phyloP scores from a whole-genome alignment of 2,329 filamentous ascomycete species.

The Aspergillus phoenicis region DNA sequence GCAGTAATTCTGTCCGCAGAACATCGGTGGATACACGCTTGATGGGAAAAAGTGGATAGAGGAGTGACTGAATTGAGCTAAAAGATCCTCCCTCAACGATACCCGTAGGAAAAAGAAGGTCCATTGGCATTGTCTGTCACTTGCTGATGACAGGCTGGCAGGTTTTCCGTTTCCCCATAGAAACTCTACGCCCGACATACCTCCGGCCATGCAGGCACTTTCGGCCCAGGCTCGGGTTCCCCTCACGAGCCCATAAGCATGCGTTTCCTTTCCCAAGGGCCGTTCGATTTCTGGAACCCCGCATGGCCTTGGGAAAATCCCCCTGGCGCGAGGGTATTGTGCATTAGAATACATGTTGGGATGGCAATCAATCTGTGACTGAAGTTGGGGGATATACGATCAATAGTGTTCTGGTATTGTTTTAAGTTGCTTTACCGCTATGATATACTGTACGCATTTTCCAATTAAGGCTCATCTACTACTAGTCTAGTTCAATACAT shows the following conservation, averaged over 20 bases:
- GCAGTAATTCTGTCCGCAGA: constrained; percentile 6
- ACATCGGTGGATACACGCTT: no score
- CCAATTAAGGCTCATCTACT: no score
- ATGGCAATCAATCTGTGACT: neutral
- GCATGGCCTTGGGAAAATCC: neutral
- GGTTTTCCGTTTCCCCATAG: neutral
- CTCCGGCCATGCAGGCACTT: neutral
- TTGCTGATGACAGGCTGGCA: neutral
- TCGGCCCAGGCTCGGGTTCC: constrained; percentile 10
- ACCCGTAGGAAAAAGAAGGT: neutral
- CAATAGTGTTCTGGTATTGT: neutral
- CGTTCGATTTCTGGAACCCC: constrained; percentile 1
- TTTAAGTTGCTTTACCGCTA: no score
- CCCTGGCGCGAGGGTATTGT: neutral
- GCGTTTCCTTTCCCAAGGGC: no score
- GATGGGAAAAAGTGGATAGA: no score
- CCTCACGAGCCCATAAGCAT: neutral
- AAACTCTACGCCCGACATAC: neutral
- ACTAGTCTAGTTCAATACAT: no score
- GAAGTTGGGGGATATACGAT: neutral
- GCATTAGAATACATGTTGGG: neutral
- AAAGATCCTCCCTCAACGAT: neutral
- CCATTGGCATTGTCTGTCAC: neutral
- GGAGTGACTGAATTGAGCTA: neutral
- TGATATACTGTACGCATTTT: no score